Percentiles rank a stretch among this genome's conserved stretches.
Evolutionary conservation across 352 stramenopile species (phyloP).

Genomic region (Aphanomyces astaci): DNA sequence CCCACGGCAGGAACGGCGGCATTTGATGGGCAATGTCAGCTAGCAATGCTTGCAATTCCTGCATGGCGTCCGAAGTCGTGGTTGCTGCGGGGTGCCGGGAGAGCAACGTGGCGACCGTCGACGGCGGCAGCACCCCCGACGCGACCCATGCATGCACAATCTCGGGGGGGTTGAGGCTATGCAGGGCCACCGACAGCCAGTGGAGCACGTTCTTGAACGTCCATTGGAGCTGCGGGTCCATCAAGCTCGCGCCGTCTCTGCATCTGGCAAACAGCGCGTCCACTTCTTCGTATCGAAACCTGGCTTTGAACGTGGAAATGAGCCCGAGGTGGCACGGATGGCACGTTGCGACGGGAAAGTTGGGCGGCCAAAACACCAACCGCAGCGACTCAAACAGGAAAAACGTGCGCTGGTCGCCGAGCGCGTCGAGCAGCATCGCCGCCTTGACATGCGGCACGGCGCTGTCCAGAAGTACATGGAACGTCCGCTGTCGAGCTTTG

Average conservation of each 20-base stretch:
- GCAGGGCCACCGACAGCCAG: conserved; percentile 67
- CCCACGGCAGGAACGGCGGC: conserved; percentile 68
- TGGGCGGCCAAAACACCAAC: conserved; percentile 73
- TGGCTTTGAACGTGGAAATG: conserved; percentile 71
- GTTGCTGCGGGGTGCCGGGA: conserved; percentile 12
- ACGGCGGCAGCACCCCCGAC: conserved; percentile 57
- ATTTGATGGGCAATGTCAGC: conserved; percentile 45
- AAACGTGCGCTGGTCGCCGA: conserved; percentile 79
- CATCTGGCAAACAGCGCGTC: conserved; percentile 68
- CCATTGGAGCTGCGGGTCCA: conserved; percentile 36
- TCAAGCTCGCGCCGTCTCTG: conserved; percentile 28
- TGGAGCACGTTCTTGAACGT: conserved; percentile 66
- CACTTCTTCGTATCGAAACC: conserved; percentile 69
- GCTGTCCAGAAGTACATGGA: conserved; percentile 73
- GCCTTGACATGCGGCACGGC: conserved; percentile 78
- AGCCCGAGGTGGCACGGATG: conserved; percentile 68
- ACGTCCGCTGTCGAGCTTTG: conserved; percentile 62
- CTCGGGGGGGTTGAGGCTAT: conserved; percentile 57
- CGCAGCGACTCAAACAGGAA: conserved; percentile 78
- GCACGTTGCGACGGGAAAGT: conserved; percentile 64
- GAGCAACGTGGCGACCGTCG: conserved; percentile 46
- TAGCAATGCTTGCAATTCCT: conserved; percentile 54
- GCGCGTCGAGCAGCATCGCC: conserved; percentile 77
- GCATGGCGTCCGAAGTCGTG: neutral
- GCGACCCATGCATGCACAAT: conserved; percentile 70